Base-by-base conservation (phyloP, 768 basidiomycete species). In the Crassisporium funariophilum region DNA sequence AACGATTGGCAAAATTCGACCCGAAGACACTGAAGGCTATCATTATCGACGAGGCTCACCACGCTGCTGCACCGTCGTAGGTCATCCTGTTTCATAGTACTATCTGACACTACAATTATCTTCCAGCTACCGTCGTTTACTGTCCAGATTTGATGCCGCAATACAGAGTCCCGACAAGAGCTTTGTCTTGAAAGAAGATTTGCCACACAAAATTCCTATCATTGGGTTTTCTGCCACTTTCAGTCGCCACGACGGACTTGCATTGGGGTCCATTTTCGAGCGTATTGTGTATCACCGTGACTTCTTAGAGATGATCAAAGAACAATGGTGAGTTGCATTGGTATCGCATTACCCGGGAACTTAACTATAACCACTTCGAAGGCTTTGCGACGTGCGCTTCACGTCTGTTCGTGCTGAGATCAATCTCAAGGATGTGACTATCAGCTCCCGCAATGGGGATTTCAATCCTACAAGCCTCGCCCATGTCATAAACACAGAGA, bases 161-260 rank as follows among this genome's bases (percentile, higher is more conserved):
- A 81, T 88, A 41, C 71, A 73, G 43, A 75, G 73, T 49, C 81
- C 84, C 19, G 76, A 85, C 60, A 52, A 61, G 36, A 49, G 65
- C 36, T 62, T 73, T 42, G 43, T 60, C n/a, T 62, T 72, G 35
- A 35, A 12, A 20, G 73, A 71, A 19, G 47, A 46, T 35, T 63
- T 70, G 29, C 61, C 63, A 10, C 72, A 82, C 57, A 69, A 70
- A 34, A 80, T 95, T 20, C 92, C 95, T 2, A 83, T 97, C 41
- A 76, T 98, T 35, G 95, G 95, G 0, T 97, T 98, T 62, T 93
- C 92, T 44, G 95, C 95, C 1, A 98, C 95, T 0, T 97, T 97
- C 70, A 86, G 83, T 53, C 79, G 95, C 21, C 90, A 95, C 54
- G 95, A 98, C 55, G 89, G 92, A 4, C 72, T 95, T 2, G 90